A percentile compares a stretch with the other conserved stretches of the same genome.
These are phyloP conservation scores for Datura wrightii DNA, from an alignment of 257 asterid species.

Conservation along the genomic window DNA sequence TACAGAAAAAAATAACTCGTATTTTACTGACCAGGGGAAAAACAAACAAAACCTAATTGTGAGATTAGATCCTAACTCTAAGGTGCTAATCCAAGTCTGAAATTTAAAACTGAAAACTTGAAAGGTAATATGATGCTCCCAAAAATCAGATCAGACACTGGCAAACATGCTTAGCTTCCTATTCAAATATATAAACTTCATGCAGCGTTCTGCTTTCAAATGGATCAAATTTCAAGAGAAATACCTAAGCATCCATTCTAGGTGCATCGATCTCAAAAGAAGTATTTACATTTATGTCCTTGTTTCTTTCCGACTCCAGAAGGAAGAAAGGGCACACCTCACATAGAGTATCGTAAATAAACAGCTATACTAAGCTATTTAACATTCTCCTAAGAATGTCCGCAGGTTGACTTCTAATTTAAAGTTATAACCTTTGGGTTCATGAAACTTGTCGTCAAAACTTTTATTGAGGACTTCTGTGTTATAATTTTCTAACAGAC, in stretches of 20 bases:
- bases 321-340: background rate
- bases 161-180: background rate
- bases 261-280: background rate
- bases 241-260: background rate
- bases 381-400: background rate
- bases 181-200: background rate
- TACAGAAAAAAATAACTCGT: background rate
- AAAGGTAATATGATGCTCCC: slow-evolving; percentile 24
- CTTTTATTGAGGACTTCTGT: background rate
- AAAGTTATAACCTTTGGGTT: background rate
- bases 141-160: background rate
- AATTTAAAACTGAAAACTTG: slow-evolving; percentile 2
- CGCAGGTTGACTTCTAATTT: background rate
- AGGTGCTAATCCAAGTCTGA: background rate
- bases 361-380: background rate
- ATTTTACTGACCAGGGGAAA: background rate
- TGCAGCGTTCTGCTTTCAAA: background rate
- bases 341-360: background rate
- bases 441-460: background rate
- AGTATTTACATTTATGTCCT: background rate
- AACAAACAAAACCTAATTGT: slow-evolving; percentile 13
- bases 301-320: background rate
- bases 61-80: background rate
- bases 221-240: background rate
- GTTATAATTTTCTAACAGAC: background rate